Percentiles rank a stretch among this genome's conserved stretches.
phyloP scores from a whole-genome alignment of 2,329 filamentous ascomycete species.

The Claviceps purpurea region DNA sequence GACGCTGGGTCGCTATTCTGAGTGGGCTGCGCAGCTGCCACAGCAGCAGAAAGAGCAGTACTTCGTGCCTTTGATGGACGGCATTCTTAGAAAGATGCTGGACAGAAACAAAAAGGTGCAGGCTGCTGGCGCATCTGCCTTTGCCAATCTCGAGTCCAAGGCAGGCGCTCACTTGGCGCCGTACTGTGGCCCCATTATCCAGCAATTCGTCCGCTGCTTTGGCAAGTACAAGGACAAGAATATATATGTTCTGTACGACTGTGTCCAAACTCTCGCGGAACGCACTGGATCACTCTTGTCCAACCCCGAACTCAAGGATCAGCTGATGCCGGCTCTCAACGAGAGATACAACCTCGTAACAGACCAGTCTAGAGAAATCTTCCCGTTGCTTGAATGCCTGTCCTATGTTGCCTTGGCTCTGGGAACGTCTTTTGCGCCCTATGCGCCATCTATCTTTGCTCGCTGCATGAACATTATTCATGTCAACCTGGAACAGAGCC shows the following conservation, averaged over 20 bases:
- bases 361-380: constrained; percentile 84
- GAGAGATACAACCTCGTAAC: constrained; percentile 74
- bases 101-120: constrained; percentile 97
- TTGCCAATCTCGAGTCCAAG: constrained; percentile 91
- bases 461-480: constrained; percentile 88
- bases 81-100: constrained; percentile 85
- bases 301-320: constrained; percentile 64
- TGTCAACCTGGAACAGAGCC: constrained; percentile 70
- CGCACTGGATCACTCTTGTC: constrained; percentile 73
- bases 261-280: constrained; percentile 91
- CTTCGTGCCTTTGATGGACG: constrained; percentile 96
- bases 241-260: constrained; percentile 98
- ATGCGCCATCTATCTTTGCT: constrained; percentile 72
- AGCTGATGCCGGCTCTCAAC: constrained; percentile 88
- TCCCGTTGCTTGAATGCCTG: constrained; percentile 89
- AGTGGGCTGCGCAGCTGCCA: constrained; percentile 71
- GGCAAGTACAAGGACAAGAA: constrained; percentile 95
- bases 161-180: constrained; percentile 67
- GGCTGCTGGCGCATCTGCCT: constrained; percentile 88
- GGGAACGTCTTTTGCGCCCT: constrained; percentile 68
- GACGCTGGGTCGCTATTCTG: constrained; percentile 86
- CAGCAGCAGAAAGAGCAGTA: constrained; percentile 58
- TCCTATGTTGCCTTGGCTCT: constrained; percentile 88
- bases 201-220: constrained; percentile 87
- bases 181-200: constrained; percentile 81